Evolutionary conservation across 2,329 filamentous ascomycete genomes (phyloP).

Genomic region (Ophiostoma ulmi): DNA sequence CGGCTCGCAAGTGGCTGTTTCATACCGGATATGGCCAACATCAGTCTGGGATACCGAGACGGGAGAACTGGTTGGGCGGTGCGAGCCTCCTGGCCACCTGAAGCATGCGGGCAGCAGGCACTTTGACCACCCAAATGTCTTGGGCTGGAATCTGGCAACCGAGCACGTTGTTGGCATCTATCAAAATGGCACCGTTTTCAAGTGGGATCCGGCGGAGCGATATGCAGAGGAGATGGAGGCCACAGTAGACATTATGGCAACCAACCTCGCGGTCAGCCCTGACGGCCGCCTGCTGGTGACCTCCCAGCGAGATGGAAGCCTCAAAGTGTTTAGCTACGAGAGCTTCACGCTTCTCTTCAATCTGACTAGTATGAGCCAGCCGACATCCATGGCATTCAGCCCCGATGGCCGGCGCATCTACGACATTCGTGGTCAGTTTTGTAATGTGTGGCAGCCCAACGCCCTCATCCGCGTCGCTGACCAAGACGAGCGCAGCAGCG

Average conservation of each 20-base stretch:
- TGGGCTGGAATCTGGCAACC: background rate
- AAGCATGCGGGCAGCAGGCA: background rate
- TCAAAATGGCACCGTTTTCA: background rate
- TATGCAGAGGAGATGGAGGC: background rate
- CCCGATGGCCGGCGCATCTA: background rate
- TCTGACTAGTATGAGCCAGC: background rate
- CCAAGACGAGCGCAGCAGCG: background rate
- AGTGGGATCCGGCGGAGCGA: background rate
- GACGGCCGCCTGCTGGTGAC: background rate
- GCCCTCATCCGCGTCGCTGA: background rate
- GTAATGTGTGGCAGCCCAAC: background rate
- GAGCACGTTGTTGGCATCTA: background rate
- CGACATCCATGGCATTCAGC: background rate
- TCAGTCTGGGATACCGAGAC: background rate
- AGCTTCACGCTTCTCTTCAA: background rate
- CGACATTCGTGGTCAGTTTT: background rate
- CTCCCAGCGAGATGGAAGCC: background rate
- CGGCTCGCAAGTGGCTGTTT: background rate
- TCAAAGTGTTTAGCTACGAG: background rate
- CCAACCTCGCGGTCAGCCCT: background rate
- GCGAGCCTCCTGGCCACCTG: background rate
- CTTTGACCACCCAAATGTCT: background rate
- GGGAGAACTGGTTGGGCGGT: background rate
- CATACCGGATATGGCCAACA: background rate
- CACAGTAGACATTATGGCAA: background rate